Conservation (phyloP, 2,329 filamentous ascomycete genomes). For the Sclerotinia sclerotiorum region DNA sequence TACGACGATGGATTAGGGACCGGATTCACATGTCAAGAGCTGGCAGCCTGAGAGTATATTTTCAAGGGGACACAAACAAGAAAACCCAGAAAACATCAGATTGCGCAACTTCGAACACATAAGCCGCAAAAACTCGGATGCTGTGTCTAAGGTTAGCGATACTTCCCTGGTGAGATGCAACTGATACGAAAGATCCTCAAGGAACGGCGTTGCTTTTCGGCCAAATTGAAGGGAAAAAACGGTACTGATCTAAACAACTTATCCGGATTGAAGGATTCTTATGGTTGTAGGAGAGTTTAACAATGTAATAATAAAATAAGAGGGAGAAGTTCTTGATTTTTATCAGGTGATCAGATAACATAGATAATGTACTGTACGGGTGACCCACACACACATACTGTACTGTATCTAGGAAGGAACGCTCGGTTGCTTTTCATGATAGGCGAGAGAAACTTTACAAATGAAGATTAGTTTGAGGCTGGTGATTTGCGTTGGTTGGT, state of each 20-base stretch:
- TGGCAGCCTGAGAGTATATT: neutral
- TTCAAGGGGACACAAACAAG: neutral
- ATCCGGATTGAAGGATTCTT: neutral
- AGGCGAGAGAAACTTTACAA: neutral
- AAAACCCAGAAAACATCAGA: neutral
- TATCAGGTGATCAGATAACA: neutral
- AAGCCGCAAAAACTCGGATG: neutral
- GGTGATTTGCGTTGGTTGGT: neutral
- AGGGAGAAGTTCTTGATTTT: neutral
- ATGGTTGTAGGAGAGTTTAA: neutral
- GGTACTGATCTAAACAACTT: neutral
- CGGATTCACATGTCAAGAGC: constrained; percentile 2
- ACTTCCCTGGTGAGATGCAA: neutral
- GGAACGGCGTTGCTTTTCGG: constrained; percentile 16
- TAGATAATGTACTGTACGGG: too few species aligned
- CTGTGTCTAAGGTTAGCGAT: neutral
- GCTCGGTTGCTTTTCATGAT: neutral
- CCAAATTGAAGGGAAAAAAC: neutral
- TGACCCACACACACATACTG: neutral
- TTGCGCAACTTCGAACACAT: neutral
- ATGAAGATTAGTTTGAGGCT: neutral
- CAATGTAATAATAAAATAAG: neutral
- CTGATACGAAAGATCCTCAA: neutral
- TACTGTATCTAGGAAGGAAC: neutral
- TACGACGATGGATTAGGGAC: neutral